Conservation (phyloP, 768 basidiomycete species). For the Rhodosporidiobolus sp. region DNA sequence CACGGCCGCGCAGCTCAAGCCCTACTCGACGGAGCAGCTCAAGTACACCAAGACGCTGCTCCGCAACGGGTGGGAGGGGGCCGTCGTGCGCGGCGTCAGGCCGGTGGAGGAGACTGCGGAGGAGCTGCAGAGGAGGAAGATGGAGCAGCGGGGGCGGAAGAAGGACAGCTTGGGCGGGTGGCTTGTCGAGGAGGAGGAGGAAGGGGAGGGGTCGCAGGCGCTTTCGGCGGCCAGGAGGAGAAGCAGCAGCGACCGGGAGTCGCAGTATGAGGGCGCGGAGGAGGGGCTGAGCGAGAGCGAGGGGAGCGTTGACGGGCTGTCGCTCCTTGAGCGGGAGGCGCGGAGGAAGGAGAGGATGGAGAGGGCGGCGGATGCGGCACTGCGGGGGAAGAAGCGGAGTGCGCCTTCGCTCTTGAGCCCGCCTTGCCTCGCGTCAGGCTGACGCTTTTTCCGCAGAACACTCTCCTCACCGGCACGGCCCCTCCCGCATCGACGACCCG, state of each 20-base stretch:
- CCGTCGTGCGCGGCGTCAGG: slow-evolving; percentile 26
- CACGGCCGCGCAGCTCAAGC: slow-evolving; percentile 36
- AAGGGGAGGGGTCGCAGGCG: not conserved
- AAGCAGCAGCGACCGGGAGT: not conserved
- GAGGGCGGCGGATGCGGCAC: not conserved
- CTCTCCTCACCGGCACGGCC: slow-evolving; percentile 12
- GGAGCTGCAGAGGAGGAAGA: slow-evolving; percentile 27
- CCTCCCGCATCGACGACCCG: slow-evolving; percentile 15
- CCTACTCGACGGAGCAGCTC: slow-evolving; percentile 37
- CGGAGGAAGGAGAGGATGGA: slow-evolving; percentile 16
- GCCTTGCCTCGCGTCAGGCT: not conserved
- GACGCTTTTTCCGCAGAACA: not conserved
- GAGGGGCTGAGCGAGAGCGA: not conserved
- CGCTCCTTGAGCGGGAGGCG: slow-evolving; percentile 27
- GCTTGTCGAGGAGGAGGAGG: slow-evolving; percentile 33
- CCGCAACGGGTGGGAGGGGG: slow-evolving; percentile 39
- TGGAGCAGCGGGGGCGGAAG: not conserved
- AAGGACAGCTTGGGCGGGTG: slow-evolving; percentile 38
- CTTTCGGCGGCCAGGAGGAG: not conserved
- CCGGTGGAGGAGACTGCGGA: slow-evolving; percentile 12
- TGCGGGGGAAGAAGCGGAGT: not conserved
- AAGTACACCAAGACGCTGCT: slow-evolving; percentile 27
- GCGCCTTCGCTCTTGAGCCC: not conserved
- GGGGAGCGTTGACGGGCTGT: slow-evolving; percentile 1
- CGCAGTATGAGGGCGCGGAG: slow-evolving; percentile 6